Conservation (phyloP, 495 filamentous ascomycete genomes). For the Tuber magnatum region DNA sequence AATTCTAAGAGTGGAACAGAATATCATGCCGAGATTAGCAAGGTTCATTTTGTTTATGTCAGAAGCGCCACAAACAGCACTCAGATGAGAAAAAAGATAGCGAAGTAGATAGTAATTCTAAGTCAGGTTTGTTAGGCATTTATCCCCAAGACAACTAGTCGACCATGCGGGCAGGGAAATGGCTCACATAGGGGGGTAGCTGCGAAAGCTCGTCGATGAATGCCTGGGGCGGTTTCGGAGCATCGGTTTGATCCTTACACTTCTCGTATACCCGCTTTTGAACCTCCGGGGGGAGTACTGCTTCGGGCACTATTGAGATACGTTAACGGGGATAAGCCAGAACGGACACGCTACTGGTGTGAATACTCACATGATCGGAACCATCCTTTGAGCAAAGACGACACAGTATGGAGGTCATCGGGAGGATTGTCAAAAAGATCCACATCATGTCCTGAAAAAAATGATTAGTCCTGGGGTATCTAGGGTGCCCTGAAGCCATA, state of each 20-base stretch:
- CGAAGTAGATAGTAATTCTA: conserved; percentile 41
- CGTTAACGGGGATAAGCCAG: background rate
- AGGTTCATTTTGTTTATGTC: conserved; percentile 41
- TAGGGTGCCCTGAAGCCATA: conserved; percentile 19
- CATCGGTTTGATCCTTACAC: conserved; percentile 40
- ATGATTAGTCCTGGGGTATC: conserved; percentile 5
- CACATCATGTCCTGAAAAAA: conserved; percentile 32
- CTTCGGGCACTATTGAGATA: conserved; percentile 29
- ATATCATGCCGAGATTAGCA: conserved; percentile 41
- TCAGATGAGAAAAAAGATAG: conserved; percentile 39
- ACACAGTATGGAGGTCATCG: conserved; percentile 40
- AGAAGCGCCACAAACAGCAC: conserved; percentile 33
- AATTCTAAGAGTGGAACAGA: conserved; percentile 40
- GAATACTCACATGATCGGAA: conserved; percentile 36
- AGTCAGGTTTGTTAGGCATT: conserved; percentile 6
- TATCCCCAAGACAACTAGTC: background rate
- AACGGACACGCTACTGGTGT: background rate
- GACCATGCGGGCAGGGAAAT: background rate
- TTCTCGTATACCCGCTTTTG: conserved; percentile 41
- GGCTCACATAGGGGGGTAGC: conserved; percentile 40
- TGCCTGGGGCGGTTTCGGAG: conserved; percentile 33
- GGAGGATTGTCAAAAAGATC: conserved; percentile 41
- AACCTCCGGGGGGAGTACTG: conserved; percentile 37
- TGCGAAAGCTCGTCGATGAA: conserved; percentile 40
- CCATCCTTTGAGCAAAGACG: conserved; percentile 39